A percentile compares a stretch with the other conserved stretches of the same genome.
Conservation (phyloP, 1,284 basidiomycete species). For the Puccinia sorghi region DNA sequence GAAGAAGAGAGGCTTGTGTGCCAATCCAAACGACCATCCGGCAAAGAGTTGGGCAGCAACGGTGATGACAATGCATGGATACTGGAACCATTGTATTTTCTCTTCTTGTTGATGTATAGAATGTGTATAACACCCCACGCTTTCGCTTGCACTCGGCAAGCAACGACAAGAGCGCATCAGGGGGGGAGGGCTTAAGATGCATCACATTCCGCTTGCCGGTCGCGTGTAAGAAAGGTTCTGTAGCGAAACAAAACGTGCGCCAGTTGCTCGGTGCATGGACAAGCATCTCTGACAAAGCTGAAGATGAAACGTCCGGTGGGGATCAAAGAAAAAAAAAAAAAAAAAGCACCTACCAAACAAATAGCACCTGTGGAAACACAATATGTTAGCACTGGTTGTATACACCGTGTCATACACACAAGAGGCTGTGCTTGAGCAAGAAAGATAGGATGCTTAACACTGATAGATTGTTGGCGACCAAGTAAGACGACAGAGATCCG, state of each 20-base stretch:
- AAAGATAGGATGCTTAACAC: neutral
- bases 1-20: neutral
- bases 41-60: neutral
- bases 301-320: neutral
- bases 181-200: too few species aligned
- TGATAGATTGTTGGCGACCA: neutral
- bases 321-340: neutral
- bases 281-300: neutral
- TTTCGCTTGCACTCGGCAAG: too few species aligned
- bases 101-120: neutral
- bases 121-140: too few species aligned
- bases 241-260: too few species aligned
- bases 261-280: too few species aligned
- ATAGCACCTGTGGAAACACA: neutral
- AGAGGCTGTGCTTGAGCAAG: neutral
- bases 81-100: neutral
- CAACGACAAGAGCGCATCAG: too few species aligned
- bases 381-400: neutral
- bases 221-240: too few species aligned
- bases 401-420: neutral
- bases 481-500: neutral
- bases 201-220: too few species aligned
- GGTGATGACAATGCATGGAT: neutral
- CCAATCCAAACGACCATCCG: neutral
- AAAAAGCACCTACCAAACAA: slow-evolving; percentile 11